Base-by-base conservation (phyloP, 495 filamentous ascomycete genomes). In the Symbiotaphrina buchneri region DNA sequence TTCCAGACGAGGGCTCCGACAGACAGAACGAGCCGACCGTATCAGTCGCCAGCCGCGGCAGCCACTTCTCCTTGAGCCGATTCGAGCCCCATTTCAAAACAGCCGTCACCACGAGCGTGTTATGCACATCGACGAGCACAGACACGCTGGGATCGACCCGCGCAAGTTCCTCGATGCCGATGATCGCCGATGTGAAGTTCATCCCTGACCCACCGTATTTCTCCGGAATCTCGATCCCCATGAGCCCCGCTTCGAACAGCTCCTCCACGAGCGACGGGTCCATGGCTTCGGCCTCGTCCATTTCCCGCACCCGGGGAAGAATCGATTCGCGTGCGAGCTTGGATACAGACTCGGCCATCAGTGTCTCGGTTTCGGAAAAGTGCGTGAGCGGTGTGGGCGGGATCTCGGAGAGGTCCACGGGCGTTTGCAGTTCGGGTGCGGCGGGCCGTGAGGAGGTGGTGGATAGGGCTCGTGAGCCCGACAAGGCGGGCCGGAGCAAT, bases 221-320 rank as follows among this genome's bases (percentile, higher is more conserved):
- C 52, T 99, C 90, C 17, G 84, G 85, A 15, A 99, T 82, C 56
- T 99, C 87, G 32, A 99, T 66, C 31, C 87, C 76, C 87, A 99
- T 99, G 6, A 99, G 47, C 3, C 87, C 87, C 52, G 95, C 85
- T 56, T 95, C 87, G 44, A 99, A 99, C 19, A 93, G 63, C 50
- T 83, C 74, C 53, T 93, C 82, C 10, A 99, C 73, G 18, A 99
- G 47, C 2, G 63, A 48, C 0, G 74, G 65, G 53, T 99, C 90
- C 87, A 99, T 99, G 5, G 58, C 51, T 59, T 99, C 87, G 18
- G 74, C 73, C 57, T 99, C 87, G 45, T 99, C 87, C 87, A 99
- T 99, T 17, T 90, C 82, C 15, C 87, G 78, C 6, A 82, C 83
- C 51, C 87, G 91, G 21, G 87, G 90, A 28, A 81, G 63, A 36